Base-by-base conservation (phyloP, 768 basidiomycete genomes). In the Boletellus emodensis region DNA sequence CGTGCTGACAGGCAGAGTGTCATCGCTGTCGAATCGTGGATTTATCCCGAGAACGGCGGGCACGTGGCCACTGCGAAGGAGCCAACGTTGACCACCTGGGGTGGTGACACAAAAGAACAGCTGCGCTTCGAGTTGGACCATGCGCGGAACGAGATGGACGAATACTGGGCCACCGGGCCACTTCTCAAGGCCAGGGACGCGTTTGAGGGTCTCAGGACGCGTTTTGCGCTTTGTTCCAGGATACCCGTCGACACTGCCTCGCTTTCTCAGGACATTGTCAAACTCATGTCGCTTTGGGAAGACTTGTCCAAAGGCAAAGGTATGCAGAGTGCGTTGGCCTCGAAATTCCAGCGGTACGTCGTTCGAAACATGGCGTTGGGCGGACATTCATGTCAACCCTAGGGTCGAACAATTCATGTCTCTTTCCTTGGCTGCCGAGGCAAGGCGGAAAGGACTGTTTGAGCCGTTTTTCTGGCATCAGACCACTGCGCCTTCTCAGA, bases 361-460 rank as follows among this genome's bases (percentile, higher is more conserved):
- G 2, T 8, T 32, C 37, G 45, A 44, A 22, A 13, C 13, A 33
- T 20, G n/a, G 41, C 37, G 12, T 24, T 49, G 14, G 9, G 26
- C 32, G 28, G 20, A 20, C 0, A 17, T 32, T 60, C 37, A 54
- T 54, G 42, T 13, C 18, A 3, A 46, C 45, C 11, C 42, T 55
- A 89, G 85, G 8, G 70, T 86, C 53, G 87, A 87, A 22, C 85
- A 87, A 53, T 90, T 89, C 59, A 85, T 84, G 79, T 81, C 85
- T 0, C 72, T 89, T 17, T 91, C 90, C 2, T 65, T 89, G 32
- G 81, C 85, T 35, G 81, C 84, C 14, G 90, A 92, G 58, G 82
- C 87, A 7, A 78, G 83, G 18, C 75, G 83, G n/a, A 83, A 78
- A 62, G 85, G 86, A 8, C 67, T 85, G 2, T 90, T 87, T 49